These are phyloP conservation scores for Trichosporon ovoides DNA, from an alignment of 1,284 basidiomycete species.

Conservation along the genomic window DNA sequence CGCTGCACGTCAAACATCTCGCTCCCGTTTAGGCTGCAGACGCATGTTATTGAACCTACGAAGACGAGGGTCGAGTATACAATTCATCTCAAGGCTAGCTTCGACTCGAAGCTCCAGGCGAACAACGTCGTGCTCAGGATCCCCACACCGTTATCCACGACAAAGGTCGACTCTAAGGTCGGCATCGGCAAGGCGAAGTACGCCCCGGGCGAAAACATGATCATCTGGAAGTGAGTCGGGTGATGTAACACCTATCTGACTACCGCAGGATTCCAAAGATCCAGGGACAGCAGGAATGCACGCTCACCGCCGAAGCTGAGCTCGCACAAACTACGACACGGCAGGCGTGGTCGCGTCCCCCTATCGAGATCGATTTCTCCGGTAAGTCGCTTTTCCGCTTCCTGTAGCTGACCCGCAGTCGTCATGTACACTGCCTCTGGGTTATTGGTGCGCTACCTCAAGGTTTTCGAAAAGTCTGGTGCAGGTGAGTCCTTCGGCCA, in stretches of 20 bases:
- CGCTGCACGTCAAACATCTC: constrained; percentile 94
- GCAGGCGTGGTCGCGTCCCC: constrained; percentile 94
- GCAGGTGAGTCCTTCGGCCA: neutral
- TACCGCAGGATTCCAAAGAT: constrained; percentile 74
- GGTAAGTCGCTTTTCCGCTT: constrained; percentile 23
- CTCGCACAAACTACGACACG: constrained; percentile 80
- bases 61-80: constrained; percentile 88
- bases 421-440: constrained; percentile 98
- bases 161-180: constrained; percentile 84
- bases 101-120: constrained; percentile 85
- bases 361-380: constrained; percentile 91
- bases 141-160: constrained; percentile 92
- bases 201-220: constrained; percentile 86
- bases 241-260: neutral
- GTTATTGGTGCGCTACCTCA: constrained; percentile 90
- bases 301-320: constrained; percentile 74
- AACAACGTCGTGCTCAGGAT: constrained; percentile 88
- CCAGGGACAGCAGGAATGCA: constrained; percentile 86
- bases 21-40: constrained; percentile 81
- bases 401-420: constrained; percentile 57
- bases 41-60: constrained; percentile 87
- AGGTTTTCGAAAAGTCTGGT: constrained; percentile 93
- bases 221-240: constrained; percentile 86
- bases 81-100: constrained; percentile 80
- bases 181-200: constrained; percentile 94